phyloP scores from a whole-genome alignment of 345 rosid genomes.

The Arabidopsis arenosa region DNA sequence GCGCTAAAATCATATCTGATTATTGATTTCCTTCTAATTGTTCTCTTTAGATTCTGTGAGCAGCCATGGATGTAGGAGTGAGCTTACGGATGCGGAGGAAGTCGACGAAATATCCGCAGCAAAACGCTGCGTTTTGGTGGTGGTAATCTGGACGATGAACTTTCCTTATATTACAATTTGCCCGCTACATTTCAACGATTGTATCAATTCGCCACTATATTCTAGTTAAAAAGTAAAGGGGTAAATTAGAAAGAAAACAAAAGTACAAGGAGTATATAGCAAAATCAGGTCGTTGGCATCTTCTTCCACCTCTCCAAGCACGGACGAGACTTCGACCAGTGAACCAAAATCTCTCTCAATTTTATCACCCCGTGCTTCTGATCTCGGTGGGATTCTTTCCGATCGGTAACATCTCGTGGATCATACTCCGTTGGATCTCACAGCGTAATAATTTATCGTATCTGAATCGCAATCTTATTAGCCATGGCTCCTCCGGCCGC shows the following conservation, averaged over 20 bases:
- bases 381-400: conserved; percentile 26
- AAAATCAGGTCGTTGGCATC: conserved; percentile 37
- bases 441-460: not conserved
- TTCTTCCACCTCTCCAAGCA: conserved; percentile 40
- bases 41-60: conserved; percentile 31
- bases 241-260: not conserved
- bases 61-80: conserved; percentile 39
- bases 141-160: not conserved
- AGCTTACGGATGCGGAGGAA: conserved; percentile 26
- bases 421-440: conserved; percentile 41
- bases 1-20: conserved; percentile 48
- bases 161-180: conserved; percentile 11
- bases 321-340: conserved; percentile 40
- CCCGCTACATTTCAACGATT: not conserved
- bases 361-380: conserved; percentile 26
- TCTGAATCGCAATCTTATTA: conserved; percentile 20
- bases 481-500: conserved; percentile 88
- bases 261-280: conserved; percentile 19
- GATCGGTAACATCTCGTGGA: conserved; percentile 39
- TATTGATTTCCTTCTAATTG: not conserved
- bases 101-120: conserved; percentile 32
- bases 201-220: not conserved
- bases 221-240: not conserved
- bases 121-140: conserved; percentile 43
- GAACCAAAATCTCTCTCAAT: conserved; percentile 40